phyloP scores from a whole-genome alignment of 441 rosid species.

The Erysimum cheiri region DNA sequence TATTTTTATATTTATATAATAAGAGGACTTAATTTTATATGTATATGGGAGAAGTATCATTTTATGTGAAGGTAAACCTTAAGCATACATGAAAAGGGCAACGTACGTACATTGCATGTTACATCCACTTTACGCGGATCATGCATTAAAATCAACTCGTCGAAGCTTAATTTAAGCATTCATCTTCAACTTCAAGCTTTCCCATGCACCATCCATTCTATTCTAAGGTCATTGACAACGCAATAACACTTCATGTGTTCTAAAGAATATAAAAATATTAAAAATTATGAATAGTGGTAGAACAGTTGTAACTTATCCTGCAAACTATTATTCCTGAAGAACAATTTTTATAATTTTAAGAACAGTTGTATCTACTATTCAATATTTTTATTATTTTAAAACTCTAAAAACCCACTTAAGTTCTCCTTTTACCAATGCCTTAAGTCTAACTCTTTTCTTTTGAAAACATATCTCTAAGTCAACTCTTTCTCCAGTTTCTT shows the following conservation, averaged over 20 bases:
- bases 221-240: too few species aligned
- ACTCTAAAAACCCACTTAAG: too few species aligned
- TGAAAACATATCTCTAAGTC: not conserved
- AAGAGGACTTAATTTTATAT: not conserved
- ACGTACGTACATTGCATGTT: constrained; percentile 39
- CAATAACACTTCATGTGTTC: too few species aligned
- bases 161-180: constrained; percentile 25
- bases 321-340: too few species aligned
- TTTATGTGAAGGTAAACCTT: constrained; percentile 13
- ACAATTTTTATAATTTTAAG: too few species aligned
- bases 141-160: constrained; percentile 40
- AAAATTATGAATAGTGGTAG: too few species aligned
- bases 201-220: constrained; percentile 25
- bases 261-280: too few species aligned
- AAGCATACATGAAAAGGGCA: constrained; percentile 13
- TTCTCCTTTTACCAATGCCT: too few species aligned
- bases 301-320: too few species aligned
- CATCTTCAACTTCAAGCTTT: constrained; percentile 37
- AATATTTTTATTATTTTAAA: too few species aligned
- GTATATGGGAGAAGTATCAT: too few species aligned
- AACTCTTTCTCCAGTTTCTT: constrained; percentile 7
- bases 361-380: too few species aligned
- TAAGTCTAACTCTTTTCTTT: not conserved
- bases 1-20: not conserved
- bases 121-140: constrained; percentile 37